Base-by-base conservation (phyloP, 1,284 basidiomycete genomes). In the Rhizoctonia solani region DNA sequence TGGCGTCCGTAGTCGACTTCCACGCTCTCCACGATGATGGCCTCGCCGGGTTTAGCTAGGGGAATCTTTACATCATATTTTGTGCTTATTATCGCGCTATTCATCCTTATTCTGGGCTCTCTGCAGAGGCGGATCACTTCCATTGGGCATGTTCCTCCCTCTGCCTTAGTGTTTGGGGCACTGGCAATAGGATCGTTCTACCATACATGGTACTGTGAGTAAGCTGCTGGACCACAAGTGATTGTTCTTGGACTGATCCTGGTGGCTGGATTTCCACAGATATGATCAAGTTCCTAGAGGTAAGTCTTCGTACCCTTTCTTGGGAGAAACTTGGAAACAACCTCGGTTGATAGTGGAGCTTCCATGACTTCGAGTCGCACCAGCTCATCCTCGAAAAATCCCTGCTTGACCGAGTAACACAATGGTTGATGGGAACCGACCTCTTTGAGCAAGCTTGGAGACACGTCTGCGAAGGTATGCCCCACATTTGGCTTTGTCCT, bases 151-250 rank as follows among this genome's bases (percentile, higher is more conserved):
- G 6, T 19, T 66, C 68, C 16, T 72, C 73, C 8, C 69, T 54
- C 49, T 71, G 69, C 47, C 56, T 68, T n/a, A 54, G 69, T 59
- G 44, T 75, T 29, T 81, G 79, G 70, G 59, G 71, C n/a, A 69
- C 71, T 85, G 34, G 73, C 81, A 0, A 3, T 79, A 9, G 75
- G 68, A 3, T 83, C 82, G 6, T 78, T 84, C 58, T 73, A 69
- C 2, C 80, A 82, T 71, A 87, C 86, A n/a, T 87, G 86, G 86
- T 84, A 80, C 67, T 87, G 86, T 87, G 72, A 78, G 85, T 80
- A n/a, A 19, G 19, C 44, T 42, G 16, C 42, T 41, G n/a, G n/a
- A n/a, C n/a, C n/a, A n/a, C n/a, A n/a, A n/a, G n/a, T n/a, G n/a
- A n/a, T n/a, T n/a, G n/a, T 42, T 32, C 8, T 23, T 61, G 50